Evolutionary conservation across 1,284 basidiomycete genomes (phyloP).

Genomic region (Pascua sp.): DNA sequence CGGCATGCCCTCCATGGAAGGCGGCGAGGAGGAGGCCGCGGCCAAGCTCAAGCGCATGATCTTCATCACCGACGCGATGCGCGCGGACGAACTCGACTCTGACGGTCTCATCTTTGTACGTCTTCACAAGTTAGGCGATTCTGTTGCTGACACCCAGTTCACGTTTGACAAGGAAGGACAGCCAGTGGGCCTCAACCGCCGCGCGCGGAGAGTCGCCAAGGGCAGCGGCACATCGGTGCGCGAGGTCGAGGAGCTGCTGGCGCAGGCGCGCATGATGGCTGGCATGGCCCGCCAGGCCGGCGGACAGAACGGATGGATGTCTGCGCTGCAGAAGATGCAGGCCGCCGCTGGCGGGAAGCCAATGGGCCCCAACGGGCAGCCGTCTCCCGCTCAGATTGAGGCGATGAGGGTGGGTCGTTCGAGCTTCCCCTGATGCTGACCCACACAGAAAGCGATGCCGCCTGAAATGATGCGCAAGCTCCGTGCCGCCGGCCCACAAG

Average conservation of each 20-base stretch:
- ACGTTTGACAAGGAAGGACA: slow-evolving; percentile 77
- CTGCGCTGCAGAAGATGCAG: slow-evolving; percentile 87
- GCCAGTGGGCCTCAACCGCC: slow-evolving; percentile 75
- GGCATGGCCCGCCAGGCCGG: slow-evolving; percentile 97
- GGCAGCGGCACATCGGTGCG: slow-evolving; percentile 94
- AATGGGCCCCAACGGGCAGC: slow-evolving; percentile 77
- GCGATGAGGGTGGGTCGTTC: slow-evolving; percentile 68
- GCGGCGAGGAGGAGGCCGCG: slow-evolving; percentile 81
- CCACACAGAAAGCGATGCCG: slow-evolving; percentile 69
- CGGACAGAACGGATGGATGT: slow-evolving; percentile 90
- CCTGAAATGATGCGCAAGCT: slow-evolving; percentile 83
- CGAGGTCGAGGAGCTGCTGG: slow-evolving; percentile 93
- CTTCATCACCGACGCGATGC: slow-evolving; percentile 99
- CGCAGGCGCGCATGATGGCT: slow-evolving; percentile 95
- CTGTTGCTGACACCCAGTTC: slow-evolving; percentile 27
- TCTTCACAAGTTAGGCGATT: background rate
- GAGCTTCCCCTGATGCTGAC: too few species aligned
- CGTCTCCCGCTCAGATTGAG: slow-evolving; percentile 84
- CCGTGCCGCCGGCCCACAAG: slow-evolving; percentile 66
- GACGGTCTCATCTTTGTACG: slow-evolving; percentile 82
- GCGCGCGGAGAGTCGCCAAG: slow-evolving; percentile 81
- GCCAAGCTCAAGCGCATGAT: slow-evolving; percentile 95
- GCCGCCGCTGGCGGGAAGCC: slow-evolving; percentile 76
- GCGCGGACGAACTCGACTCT: slow-evolving; percentile 86
- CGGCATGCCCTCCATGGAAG: slow-evolving; percentile 83